Percentiles rank a stretch among this genome's conserved stretches.
phyloP scores from a whole-genome alignment of 305 asterid species.

The Andrographis paniculata region DNA sequence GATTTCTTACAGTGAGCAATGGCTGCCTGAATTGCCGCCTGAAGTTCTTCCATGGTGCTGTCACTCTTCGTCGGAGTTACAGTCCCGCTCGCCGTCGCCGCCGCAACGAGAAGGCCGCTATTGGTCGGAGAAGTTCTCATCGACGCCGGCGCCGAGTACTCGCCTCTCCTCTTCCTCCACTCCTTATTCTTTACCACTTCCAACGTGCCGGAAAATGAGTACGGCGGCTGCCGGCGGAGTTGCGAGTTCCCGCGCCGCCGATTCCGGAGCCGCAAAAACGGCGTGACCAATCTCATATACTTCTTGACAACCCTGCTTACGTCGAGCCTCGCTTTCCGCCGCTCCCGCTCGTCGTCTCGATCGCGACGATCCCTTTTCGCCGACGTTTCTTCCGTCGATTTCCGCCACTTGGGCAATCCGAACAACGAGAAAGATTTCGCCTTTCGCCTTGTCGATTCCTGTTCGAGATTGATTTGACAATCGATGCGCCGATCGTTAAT shows the following conservation, averaged over 20 bases:
- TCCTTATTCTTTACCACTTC: conserved; percentile 44
- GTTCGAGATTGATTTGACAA: conserved; percentile 3
- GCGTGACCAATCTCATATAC: conserved; percentile 50
- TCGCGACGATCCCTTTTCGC: conserved; percentile 14
- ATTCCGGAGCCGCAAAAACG: conserved; percentile 32
- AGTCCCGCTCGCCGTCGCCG: conserved; percentile 12
- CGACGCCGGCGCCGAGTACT: conserved; percentile 76
- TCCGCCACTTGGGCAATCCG: conserved; percentile 32
- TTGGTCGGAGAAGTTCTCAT: conserved; percentile 72
- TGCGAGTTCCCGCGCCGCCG: conserved; percentile 13
- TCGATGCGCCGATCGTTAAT: not conserved
- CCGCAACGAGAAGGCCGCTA: conserved; percentile 33
- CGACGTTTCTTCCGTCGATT: conserved; percentile 12
- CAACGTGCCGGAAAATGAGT: conserved; percentile 54
- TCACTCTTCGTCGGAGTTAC: conserved; percentile 25
- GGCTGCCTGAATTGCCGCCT: conserved; percentile 71
- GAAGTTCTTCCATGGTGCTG: conserved; percentile 68
- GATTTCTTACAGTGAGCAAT: conserved; percentile 79
- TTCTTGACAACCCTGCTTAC: conserved; percentile 35
- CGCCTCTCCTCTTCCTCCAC: conserved; percentile 39
- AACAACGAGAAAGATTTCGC: conserved; percentile 55
- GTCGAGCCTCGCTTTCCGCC: conserved; percentile 34
- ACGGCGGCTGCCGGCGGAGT: conserved; percentile 16
- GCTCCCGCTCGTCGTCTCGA: conserved; percentile 14
- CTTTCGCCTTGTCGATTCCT: conserved; percentile 16